Base-by-base conservation (phyloP, 441 rosid genomes). In the Eutrema salsugineum region DNA sequence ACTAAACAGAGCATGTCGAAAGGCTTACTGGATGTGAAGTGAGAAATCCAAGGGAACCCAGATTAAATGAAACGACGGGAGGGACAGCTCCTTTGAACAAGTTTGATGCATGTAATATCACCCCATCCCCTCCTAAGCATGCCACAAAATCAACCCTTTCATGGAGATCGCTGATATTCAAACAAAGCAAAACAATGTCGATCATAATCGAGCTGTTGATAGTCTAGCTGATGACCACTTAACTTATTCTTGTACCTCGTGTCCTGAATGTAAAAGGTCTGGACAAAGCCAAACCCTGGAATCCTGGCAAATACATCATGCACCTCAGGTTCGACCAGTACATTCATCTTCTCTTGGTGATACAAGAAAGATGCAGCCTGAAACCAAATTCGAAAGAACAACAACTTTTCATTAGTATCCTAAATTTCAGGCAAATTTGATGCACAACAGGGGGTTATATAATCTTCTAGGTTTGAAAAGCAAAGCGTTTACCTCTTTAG, bases 61-160 rank as follows among this genome's bases (percentile, higher is more conserved):
- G 96, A 79, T 90, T 94, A 66, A 94, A 94, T 56, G 99, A 92
- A 42, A 94, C 97, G 58, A 94, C 98, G 17, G 99, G 99, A 28
- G 98, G 99, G 71, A 94, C 90, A 9, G 99, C 88, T 54, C 84
- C 97, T 81, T 90, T 84, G 82, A 94, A 94, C 78, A 94, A 81
- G 79, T 94, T 94, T 69, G 99, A 94, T 62, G 93, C 97, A 70
- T 94, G 99, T 61, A 94, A 81, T 76, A 94, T 94, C 63, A 94
- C 99, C 53, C 99, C 99, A 75, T 94, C 99, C 15, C 99, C 99
- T 30, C 99, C 99, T 83, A 94, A 80, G 83, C 99, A 94, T 71
- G 94, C 96, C 66, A 94, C 97, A 66, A 94, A 89, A 84, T 94
- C 99, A 78, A 94, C 90, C 84, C 97, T 86, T 87, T 90, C 97